Base-by-base conservation (phyloP, 73 alveolate genomes). In the Paramecium biaurelia region DNA sequence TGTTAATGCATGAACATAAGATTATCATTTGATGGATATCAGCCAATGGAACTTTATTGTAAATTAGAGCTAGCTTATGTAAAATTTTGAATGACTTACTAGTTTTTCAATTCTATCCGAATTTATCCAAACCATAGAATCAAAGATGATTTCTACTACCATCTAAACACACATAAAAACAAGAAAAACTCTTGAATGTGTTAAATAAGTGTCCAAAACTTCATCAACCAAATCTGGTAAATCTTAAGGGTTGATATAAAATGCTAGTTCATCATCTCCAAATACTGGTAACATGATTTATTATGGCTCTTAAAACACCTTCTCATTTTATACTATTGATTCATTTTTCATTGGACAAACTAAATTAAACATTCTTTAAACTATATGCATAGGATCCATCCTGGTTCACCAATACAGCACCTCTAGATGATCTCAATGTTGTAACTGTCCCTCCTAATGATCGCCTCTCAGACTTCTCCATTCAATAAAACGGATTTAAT, bases 181-280 rank as follows among this genome's bases (percentile, higher is more conserved):
- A 41, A 79, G 70, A 45, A 79, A 79, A 2, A 79, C 90, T 45
- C 74, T 79, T 10, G 76, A 43, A 79, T 43, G 90, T 12, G 90
- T 79, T 41, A 79, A 1, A 34, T 79, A 79, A 24, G 90, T 79
- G 70, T 79, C 90, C 9, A 79, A 20, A 42, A 79, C 90, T 79
- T 79, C 90, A 34, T 79, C 90, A 20, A 79, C 90, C 23, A 79
- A 79, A n/a, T 79, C 90, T 4, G 90, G 90, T 43, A 79, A 79
- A 24, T 79, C 90, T 14, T 38, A 18, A 24, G 90, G 76, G 30
- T 79, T 79, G 15, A 79, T 79, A 12, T 30, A 79, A 45, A 79
- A 79, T 41, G 90, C 90, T 7, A 43, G 32, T 43, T 79, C 90
- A 43, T 79, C 90, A 47, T 79, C 76, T 35, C 90, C 90, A 79